These are phyloP conservation scores for Nephelium lappaceum DNA, from an alignment of 345 rosid species.

Conservation along the genomic window DNA sequence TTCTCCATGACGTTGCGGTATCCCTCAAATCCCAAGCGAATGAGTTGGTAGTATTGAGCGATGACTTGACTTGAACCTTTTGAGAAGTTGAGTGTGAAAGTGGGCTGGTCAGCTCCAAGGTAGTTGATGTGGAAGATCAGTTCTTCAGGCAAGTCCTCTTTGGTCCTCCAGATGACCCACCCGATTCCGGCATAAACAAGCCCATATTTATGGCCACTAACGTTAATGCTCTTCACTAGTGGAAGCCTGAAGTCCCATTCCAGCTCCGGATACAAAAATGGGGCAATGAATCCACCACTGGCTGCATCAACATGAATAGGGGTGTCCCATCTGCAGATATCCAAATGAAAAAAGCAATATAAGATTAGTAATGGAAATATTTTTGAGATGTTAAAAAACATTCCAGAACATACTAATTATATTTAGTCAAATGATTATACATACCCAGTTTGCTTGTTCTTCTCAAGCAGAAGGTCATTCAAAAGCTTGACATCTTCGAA, in stretches of 20 bases:
- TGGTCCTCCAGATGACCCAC: slow-evolving; percentile 57
- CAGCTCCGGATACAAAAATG: slow-evolving; percentile 53
- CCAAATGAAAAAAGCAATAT: too few species aligned
- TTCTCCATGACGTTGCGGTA: slow-evolving; percentile 52
- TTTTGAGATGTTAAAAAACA: not conserved
- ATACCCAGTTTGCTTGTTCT: slow-evolving; percentile 38
- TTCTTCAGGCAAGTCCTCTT: slow-evolving; percentile 58
- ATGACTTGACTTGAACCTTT: slow-evolving; percentile 80
- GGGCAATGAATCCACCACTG: slow-evolving; percentile 59
- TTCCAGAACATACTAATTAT: too few species aligned
- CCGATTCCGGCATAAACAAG: slow-evolving; percentile 60
- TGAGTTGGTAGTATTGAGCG: slow-evolving; percentile 85
- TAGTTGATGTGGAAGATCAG: slow-evolving; percentile 62
- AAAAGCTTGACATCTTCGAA: slow-evolving; percentile 46
- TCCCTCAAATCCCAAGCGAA: slow-evolving; percentile 78
- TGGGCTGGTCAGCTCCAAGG: slow-evolving; percentile 60
- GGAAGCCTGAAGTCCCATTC: slow-evolving; percentile 60
- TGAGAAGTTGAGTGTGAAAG: slow-evolving; percentile 62
- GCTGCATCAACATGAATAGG: slow-evolving; percentile 64
- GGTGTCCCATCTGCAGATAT: slow-evolving; percentile 47
- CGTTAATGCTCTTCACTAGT: slow-evolving; percentile 53
- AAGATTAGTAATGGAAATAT: too few species aligned
- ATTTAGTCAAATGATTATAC: not conserved
- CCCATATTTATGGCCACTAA: slow-evolving; percentile 58
- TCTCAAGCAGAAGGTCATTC: slow-evolving; percentile 33